Evolutionary conservation across 78 protist genomes (phyloP).

Genomic region (Emiliania huxleyi): DNA sequence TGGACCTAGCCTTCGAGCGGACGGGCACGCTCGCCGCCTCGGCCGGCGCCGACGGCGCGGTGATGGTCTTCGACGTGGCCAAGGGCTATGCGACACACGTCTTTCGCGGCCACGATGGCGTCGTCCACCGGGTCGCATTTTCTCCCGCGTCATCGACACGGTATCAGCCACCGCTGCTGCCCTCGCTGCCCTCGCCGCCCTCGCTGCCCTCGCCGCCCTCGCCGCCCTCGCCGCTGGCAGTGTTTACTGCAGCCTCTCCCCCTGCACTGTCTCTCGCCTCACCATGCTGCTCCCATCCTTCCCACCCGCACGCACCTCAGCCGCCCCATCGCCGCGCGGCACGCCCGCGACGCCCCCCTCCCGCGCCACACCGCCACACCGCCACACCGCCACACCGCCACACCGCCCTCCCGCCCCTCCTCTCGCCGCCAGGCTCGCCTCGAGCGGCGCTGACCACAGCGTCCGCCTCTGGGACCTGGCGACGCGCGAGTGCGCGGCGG

Average conservation of each 20-base stretch:
- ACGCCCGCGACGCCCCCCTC: no score
- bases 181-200: no score
- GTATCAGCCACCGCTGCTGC: no score
- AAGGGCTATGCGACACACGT: conserved; percentile 42
- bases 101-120: not conserved
- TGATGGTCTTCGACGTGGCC: conserved; percentile 65
- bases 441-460: conserved; percentile 30
- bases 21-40: conserved; percentile 50
- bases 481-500: not conserved
- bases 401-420: no score
- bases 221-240: no score
- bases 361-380: no score
- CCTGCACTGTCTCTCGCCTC: not conserved
- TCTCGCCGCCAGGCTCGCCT: no score
- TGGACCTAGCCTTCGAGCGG: conserved; percentile 28
- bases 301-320: not conserved
- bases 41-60: conserved; percentile 50
- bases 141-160: no score
- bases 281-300: not conserved
- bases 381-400: no score
- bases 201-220: no score
- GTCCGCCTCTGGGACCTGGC: conserved; percentile 38
- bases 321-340: no score
- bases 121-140: not conserved
- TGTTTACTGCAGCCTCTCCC: no score